These are phyloP conservation scores for Ilyonectria mors-panacis DNA, from an alignment of 2,329 filamentous ascomycete species.

Conservation along the genomic window DNA sequence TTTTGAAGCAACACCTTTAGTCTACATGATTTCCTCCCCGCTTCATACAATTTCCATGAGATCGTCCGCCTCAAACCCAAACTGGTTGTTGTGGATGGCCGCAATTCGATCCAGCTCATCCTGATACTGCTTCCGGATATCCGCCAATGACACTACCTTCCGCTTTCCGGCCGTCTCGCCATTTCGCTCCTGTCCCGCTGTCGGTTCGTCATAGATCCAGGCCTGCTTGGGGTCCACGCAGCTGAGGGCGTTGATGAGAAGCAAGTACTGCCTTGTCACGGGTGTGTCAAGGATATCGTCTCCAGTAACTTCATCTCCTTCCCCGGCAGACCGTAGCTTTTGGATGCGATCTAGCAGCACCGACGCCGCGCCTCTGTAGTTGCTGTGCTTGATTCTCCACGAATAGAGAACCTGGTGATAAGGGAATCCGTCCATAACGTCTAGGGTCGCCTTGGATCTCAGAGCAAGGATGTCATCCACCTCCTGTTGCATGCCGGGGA, in stretches of 20 bases:
- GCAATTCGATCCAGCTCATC: conserved; percentile 89
- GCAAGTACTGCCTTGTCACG: conserved; percentile 83
- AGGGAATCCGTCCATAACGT: conserved; percentile 78
- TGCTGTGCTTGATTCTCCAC: conserved; percentile 86
- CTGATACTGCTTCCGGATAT: conserved; percentile 91
- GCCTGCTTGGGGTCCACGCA: conserved; percentile 86
- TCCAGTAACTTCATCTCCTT: conserved; percentile 69
- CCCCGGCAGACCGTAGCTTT: conserved; percentile 71
- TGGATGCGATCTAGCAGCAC: conserved; percentile 75
- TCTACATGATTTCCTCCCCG: conserved; percentile 43
- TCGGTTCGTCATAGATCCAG: conserved; percentile 75
- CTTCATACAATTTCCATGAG: conserved; percentile 66
- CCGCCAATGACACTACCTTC: conserved; percentile 86
- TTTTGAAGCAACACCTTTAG: conserved; percentile 43
- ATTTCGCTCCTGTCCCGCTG: conserved; percentile 42
- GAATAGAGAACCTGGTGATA: conserved; percentile 94
- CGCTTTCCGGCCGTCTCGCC: conserved; percentile 65
- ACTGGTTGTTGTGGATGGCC: conserved; percentile 90
- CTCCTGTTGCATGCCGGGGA: conserved; percentile 81
- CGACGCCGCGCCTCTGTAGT: conserved; percentile 85
- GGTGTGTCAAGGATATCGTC: conserved; percentile 74
- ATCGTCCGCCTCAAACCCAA: conserved; percentile 77
- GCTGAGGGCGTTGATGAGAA: conserved; percentile 92
- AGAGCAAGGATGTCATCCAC: conserved; percentile 85
- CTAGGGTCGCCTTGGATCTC: conserved; percentile 78